Evolutionary conservation across 2,329 filamentous ascomycete species (phyloP).

Genomic region (Tricladium varicosporioides): DNA sequence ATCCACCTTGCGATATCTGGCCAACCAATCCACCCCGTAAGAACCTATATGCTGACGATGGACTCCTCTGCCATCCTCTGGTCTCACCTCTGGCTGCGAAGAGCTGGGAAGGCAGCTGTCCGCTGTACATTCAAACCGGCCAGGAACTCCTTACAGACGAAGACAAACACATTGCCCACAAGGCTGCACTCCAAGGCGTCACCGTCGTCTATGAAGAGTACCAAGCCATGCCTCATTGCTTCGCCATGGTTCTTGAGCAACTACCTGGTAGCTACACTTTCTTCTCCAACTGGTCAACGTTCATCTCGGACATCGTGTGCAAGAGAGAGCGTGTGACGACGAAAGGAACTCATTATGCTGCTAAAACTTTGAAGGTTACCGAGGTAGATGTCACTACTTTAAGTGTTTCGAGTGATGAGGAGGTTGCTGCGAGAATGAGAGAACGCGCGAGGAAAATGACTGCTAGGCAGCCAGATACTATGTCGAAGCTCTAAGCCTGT

Average conservation of each 20-base stretch:
- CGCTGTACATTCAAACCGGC: constrained; percentile 66
- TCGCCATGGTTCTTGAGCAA: constrained; percentile 55
- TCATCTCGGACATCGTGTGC: constrained; percentile 45
- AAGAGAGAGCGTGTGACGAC: constrained; percentile 27
- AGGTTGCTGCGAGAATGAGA: constrained; percentile 41
- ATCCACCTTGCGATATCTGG: constrained; percentile 54
- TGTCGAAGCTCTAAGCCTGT: constrained; percentile 35
- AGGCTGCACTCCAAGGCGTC: constrained; percentile 56
- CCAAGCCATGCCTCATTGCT: constrained; percentile 79
- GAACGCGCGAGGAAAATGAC: constrained; percentile 28
- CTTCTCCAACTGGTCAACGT: constrained; percentile 54
- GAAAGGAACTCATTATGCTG: constrained; percentile 46
- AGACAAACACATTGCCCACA: constrained; percentile 56
- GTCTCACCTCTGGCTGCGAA: constrained; percentile 58
- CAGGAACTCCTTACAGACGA: constrained; percentile 73
- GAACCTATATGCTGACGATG: constrained; percentile 54
- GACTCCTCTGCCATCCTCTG: constrained; percentile 62
- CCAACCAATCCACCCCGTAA: constrained; percentile 52
- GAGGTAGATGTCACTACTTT: constrained; percentile 44
- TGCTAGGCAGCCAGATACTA: constrained; percentile 24
- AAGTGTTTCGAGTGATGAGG: constrained; percentile 42
- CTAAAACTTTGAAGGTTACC: constrained; percentile 50
- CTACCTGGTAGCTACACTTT: constrained; percentile 48
- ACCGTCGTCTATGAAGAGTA: constrained; percentile 67
- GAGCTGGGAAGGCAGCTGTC: constrained; percentile 62